Base-by-base conservation (phyloP, 129 eudicot species). In the Saussurea involucrata region DNA sequence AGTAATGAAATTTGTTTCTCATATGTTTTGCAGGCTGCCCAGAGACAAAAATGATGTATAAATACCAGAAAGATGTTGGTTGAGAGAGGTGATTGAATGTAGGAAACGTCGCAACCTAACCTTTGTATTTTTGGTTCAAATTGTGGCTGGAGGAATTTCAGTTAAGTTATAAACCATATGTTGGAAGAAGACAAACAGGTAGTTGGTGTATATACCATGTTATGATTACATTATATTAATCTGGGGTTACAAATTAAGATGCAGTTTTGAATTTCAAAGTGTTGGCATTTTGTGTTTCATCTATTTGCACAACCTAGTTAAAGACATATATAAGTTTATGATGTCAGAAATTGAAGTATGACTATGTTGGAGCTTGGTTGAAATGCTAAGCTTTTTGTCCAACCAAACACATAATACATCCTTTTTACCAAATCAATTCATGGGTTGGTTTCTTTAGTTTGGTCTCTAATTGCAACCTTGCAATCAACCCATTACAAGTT, bases 1-100 rank as follows among this genome's bases (percentile, higher is more conserved):
- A n/a, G n/a, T n/a, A n/a, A 18, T 71, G 8, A 18, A 3, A 12
- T 63, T 6, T 68, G 25, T 61, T 69, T 7, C 24, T 8, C 2
- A n/a, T 37, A n/a, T 31, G 29, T 77, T 73, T 58, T 36, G 78
- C 82, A 83, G 86, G 92, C 87, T 73, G 92, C 84, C 2, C 82
- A 85, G 71, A 82, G 83, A 79, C 89, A 85, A 74, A 88, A 87
- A 55, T 80, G 80, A 76, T 49, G 22, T n/a, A 49, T 49, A 37
- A 37, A 34, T 34, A 34, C 8, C 40, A 34, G 40, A 34, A 34
- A 27, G 29, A 27, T 34, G 9, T 6, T 34, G 5, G 5, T 34
- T 6, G 6, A 4, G 9, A 34, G 10, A 34, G 44, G 1, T 36
- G 44, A 36, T 36, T 11, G 8, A 36, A 36, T 36, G 42, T 9